Evolutionary conservation across 768 basidiomycete species (phyloP).

Genomic region (Chiua virens): DNA sequence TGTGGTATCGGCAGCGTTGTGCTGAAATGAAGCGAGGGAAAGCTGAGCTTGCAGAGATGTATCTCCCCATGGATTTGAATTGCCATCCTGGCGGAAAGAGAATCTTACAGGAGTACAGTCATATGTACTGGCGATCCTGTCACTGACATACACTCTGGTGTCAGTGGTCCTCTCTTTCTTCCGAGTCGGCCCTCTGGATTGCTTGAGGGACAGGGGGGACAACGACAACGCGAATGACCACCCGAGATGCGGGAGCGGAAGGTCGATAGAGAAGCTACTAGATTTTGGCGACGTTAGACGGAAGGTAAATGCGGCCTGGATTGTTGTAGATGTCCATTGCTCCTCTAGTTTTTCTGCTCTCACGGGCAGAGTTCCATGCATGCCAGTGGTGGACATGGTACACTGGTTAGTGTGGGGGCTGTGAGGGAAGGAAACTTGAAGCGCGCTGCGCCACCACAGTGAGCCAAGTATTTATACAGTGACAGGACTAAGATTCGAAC

Average conservation of each 20-base stretch:
- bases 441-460: too few relatives aligned
- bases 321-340: conserved; percentile 11
- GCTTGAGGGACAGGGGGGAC: conserved; percentile 2
- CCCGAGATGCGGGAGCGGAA: conserved; percentile 11
- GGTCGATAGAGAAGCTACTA: not conserved
- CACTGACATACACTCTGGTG: too few relatives aligned
- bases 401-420: too few relatives aligned
- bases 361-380: too few relatives aligned
- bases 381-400: not conserved
- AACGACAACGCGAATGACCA: conserved; percentile 18
- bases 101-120: conserved; percentile 4
- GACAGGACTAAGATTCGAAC: too few relatives aligned
- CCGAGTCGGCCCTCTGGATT: too few relatives aligned
- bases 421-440: too few relatives aligned
- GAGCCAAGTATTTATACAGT: too few relatives aligned
- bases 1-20: not conserved
- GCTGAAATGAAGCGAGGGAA: not conserved
- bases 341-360: conserved; percentile 9
- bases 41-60: conserved; percentile 15
- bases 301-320: conserved; percentile 8
- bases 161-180: too few relatives aligned
- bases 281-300: not conserved
- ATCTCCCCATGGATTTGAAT: conserved; percentile 7
- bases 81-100: conserved; percentile 6
- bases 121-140: too few relatives aligned